phyloP scores from a whole-genome alignment of 345 rosid species.

The Melaleuca quinquenervia region DNA sequence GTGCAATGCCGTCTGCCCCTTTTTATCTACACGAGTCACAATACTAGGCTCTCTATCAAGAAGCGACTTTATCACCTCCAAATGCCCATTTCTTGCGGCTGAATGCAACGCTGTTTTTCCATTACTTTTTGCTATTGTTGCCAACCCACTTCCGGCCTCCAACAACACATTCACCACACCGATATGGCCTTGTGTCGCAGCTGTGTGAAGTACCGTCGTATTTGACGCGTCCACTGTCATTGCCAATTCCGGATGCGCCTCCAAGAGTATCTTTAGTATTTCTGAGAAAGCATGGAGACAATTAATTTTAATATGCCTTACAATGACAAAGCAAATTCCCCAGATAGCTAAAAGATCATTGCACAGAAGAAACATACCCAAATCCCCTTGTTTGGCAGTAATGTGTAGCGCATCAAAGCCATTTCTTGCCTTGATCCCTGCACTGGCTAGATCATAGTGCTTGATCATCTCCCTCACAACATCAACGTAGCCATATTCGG shows the following conservation, averaged over 20 bases:
- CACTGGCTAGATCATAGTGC: constrained; percentile 58
- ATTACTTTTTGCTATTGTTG: constrained; percentile 76
- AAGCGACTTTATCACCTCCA: constrained; percentile 61
- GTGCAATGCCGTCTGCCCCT: constrained; percentile 94
- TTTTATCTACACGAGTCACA: constrained; percentile 60
- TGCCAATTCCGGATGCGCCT: constrained; percentile 74
- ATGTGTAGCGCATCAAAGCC: constrained; percentile 95
- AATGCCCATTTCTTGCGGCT: constrained; percentile 81
- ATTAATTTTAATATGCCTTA: background rate
- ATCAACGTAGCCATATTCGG: constrained; percentile 71
- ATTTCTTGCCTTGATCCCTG: constrained; percentile 81
- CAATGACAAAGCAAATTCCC: background rate
- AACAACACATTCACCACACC: constrained; percentile 56
- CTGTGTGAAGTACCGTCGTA: constrained; percentile 85
- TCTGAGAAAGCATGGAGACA: constrained; percentile 26
- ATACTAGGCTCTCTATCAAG: constrained; percentile 48
- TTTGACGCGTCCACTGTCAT: constrained; percentile 89
- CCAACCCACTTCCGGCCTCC: constrained; percentile 69
- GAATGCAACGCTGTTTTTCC: constrained; percentile 93
- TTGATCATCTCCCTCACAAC: constrained; percentile 72
- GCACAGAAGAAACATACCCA: constrained; percentile 28
- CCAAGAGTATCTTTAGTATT: constrained; percentile 53
- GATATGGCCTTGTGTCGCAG: constrained; percentile 85
- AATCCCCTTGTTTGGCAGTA: constrained; percentile 93
- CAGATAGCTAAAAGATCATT: background rate